Conservation (phyloP, 1,284 basidiomycete species). For the Gomphus sp. region DNA sequence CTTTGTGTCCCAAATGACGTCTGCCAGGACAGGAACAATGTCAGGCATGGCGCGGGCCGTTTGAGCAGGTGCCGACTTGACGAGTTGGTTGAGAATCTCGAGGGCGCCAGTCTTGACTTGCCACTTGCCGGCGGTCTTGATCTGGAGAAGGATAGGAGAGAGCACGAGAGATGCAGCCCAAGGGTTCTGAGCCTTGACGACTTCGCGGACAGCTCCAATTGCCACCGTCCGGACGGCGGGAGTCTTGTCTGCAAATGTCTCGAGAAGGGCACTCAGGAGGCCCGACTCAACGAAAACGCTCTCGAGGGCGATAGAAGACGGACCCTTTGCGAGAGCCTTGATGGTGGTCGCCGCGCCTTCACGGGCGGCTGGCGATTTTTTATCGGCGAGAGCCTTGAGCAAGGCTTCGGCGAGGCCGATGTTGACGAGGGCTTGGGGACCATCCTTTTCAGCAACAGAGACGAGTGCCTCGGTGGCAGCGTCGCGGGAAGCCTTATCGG, state of each 20-base stretch:
- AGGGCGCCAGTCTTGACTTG: slow-evolving; percentile 95
- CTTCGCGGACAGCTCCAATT: slow-evolving; percentile 75
- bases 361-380: slow-evolving; percentile 81
- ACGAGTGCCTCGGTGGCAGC: slow-evolving; percentile 66
- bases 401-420: slow-evolving; percentile 75
- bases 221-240: slow-evolving; percentile 79
- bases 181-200: slow-evolving; percentile 79
- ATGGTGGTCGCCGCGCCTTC: slow-evolving; percentile 78
- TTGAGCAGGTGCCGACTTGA: slow-evolving; percentile 77
- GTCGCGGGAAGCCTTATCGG: slow-evolving; percentile 68
- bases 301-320: slow-evolving; percentile 83
- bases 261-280: slow-evolving; percentile 80
- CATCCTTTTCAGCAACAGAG: slow-evolving; percentile 74
- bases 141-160: slow-evolving; percentile 87
- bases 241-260: slow-evolving; percentile 90
- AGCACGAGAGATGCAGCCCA: slow-evolving; percentile 86
- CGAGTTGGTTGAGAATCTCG: slow-evolving; percentile 83
- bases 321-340: slow-evolving; percentile 59
- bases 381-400: slow-evolving; percentile 83
- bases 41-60: slow-evolving; percentile 91
- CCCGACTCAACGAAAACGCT: slow-evolving; percentile 81
- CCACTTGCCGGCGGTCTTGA: slow-evolving; percentile 98
- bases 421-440: slow-evolving; percentile 72
- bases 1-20: slow-evolving; percentile 99
- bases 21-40: slow-evolving; percentile 91